Conservation (phyloP, 2,329 filamentous ascomycete species). For the Talaromyces marneffei region DNA sequence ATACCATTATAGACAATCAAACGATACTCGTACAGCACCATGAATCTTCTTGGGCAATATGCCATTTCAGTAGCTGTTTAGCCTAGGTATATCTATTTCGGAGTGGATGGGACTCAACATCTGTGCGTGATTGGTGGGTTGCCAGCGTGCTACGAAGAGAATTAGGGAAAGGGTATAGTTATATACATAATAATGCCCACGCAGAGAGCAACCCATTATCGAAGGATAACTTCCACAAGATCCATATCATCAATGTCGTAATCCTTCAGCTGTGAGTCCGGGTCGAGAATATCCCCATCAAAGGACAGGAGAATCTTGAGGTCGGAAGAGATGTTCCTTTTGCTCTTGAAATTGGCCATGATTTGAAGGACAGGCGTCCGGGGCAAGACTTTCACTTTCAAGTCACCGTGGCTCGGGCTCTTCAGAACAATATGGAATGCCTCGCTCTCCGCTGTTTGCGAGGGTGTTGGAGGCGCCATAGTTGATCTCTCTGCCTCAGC, state of each 20-base stretch:
- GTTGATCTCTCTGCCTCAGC: background rate
- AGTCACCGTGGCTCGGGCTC: slow-evolving; percentile 46
- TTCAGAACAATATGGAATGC: slow-evolving; percentile 47
- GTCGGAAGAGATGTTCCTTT: slow-evolving; percentile 47
- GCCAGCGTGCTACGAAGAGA: background rate
- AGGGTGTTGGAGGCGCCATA: slow-evolving; percentile 14
- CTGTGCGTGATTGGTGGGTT: background rate
- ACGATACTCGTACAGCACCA: background rate
- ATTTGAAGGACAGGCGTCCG: slow-evolving; percentile 58
- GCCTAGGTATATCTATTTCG: background rate
- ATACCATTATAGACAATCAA: background rate
- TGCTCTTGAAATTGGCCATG: slow-evolving; percentile 55
- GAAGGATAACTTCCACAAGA: slow-evolving; percentile 66
- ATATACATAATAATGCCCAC: background rate
- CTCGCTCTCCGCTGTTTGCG: slow-evolving; percentile 12
- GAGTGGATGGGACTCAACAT: background rate
- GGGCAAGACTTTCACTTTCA: slow-evolving; percentile 41
- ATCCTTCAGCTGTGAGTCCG: slow-evolving; percentile 55
- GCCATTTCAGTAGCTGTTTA: background rate
- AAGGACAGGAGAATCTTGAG: slow-evolving; percentile 60
- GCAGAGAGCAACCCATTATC: slow-evolving; percentile 27
- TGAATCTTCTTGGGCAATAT: background rate
- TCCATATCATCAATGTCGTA: slow-evolving; percentile 71
- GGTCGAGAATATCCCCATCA: slow-evolving; percentile 67
- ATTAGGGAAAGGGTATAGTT: background rate